These are phyloP conservation scores for Backusella tuberculispora DNA, from an alignment of 192 early-diverging fungal genomes.

Conservation along the genomic window DNA sequence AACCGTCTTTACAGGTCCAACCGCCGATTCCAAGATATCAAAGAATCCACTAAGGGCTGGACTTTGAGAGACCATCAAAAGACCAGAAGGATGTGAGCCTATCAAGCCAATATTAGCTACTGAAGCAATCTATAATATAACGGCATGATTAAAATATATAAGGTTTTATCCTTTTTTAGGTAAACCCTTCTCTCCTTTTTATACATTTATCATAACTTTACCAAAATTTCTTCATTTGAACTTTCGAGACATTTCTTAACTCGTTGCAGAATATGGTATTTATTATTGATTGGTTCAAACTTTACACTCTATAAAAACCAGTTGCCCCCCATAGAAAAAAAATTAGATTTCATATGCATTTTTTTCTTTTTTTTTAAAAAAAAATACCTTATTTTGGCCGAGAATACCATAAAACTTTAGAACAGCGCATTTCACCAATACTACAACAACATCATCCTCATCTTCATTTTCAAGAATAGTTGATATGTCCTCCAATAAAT, in stretches of 20 bases:
- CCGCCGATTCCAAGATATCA: constrained; percentile 18
- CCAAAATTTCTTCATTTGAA: constrained; percentile 31
- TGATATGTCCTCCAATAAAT: constrained; percentile 41
- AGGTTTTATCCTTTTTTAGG: background rate
- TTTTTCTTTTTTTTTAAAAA: background rate
- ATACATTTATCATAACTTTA: constrained; percentile 6
- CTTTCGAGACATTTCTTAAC: constrained; percentile 27
- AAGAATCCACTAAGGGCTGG: constrained; percentile 25
- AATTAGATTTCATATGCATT: background rate
- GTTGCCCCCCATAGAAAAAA: background rate
- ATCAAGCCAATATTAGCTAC: constrained; percentile 39
- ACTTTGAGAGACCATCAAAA: constrained; percentile 24
- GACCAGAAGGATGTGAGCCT: constrained; percentile 28
- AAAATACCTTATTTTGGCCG: constrained; percentile 31
- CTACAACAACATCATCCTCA: constrained; percentile 34
- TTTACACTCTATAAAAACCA: constrained; percentile 18
- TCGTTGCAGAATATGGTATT: constrained; percentile 28
- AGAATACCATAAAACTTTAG: constrained; percentile 54
- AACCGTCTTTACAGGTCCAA: constrained; percentile 34
- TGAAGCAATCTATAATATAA: constrained; percentile 30
- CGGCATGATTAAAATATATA: constrained; percentile 11
- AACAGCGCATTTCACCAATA: constrained; percentile 41
- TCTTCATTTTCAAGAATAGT: constrained; percentile 31
- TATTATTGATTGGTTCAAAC: constrained; percentile 19
- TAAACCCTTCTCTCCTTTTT: background rate